Evolutionary conservation across 257 asterid species (phyloP).

Genomic region (Nicotiana paniculata): DNA sequence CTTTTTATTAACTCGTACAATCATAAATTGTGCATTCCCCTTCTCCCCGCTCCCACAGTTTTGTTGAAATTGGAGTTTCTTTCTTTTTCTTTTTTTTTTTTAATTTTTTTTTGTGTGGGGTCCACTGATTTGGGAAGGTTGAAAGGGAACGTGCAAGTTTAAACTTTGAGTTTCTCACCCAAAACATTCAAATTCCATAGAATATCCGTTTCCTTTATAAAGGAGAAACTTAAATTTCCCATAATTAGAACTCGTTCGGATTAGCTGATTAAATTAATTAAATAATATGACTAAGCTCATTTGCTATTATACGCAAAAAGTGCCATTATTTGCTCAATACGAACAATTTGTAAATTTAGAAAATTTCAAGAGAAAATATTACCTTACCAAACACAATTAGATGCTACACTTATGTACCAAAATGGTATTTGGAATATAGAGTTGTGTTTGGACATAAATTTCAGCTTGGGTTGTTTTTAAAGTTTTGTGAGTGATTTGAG

Average conservation of each 20-base stretch:
- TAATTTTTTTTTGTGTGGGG: not conserved
- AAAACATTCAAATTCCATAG: not conserved
- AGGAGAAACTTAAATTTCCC: not conserved
- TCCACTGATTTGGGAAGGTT: not conserved
- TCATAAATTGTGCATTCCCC: not conserved
- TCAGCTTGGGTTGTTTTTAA: no score
- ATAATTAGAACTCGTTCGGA: no score
- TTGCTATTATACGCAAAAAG: no score
- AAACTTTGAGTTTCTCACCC: not conserved
- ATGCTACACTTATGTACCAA: not conserved
- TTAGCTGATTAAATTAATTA: no score
- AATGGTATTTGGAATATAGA: no score
- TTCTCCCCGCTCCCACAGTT: not conserved
- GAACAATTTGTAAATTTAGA: not conserved
- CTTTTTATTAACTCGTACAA: not conserved
- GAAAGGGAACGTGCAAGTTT: not conserved
- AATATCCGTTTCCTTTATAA: not conserved
- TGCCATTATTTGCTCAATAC: not conserved
- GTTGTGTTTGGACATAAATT: no score
- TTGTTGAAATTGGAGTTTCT: not conserved
- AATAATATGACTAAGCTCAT: not conserved
- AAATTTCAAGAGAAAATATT: no score
- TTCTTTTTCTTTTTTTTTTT: not conserved
- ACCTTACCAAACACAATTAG: not conserved
- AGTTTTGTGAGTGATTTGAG: no score